phyloP scores from a whole-genome alignment of 805 yeast genomes.

The Myxozyma geophila region DNA sequence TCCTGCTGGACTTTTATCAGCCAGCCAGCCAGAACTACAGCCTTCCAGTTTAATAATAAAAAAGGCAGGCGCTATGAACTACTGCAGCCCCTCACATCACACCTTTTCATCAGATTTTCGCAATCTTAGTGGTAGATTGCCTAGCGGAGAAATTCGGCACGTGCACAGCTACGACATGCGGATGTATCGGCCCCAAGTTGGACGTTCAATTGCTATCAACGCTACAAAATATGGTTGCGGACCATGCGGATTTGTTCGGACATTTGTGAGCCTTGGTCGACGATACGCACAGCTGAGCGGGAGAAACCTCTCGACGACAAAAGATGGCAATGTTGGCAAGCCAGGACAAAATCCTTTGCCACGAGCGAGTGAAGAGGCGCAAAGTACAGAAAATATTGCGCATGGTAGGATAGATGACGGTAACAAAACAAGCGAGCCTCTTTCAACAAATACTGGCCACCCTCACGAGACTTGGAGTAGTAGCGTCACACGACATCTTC shows the following conservation, averaged over 20 bases:
- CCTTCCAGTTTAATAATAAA: not conserved
- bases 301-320: not conserved
- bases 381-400: not conserved
- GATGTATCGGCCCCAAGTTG: not conserved
- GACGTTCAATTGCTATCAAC: not conserved
- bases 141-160: not conserved
- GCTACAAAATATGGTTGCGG: not conserved
- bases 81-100: not conserved
- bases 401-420: not conserved
- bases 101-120: not conserved
- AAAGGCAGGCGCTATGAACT: not conserved
- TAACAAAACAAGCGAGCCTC: not conserved
- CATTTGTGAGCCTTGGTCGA: slow-evolving; percentile 3
- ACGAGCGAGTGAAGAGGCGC: slow-evolving; percentile 2
- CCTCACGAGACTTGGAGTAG: slow-evolving; percentile 24
- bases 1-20: not conserved
- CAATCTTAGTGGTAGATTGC: not conserved
- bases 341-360: slow-evolving; percentile 6
- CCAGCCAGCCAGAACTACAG: not conserved
- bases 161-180: not conserved
- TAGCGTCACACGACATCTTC: slow-evolving; percentile 26
- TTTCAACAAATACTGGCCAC: not conserved
- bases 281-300: slow-evolving; percentile 4
- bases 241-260: not conserved
- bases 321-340: slow-evolving; percentile 5